Percentiles rank a stretch among this genome's conserved stretches.
These are phyloP conservation scores for Cryptococcus jaspeensis DNA, from an alignment of 1,284 basidiomycete species.

Conservation along the genomic window DNA sequence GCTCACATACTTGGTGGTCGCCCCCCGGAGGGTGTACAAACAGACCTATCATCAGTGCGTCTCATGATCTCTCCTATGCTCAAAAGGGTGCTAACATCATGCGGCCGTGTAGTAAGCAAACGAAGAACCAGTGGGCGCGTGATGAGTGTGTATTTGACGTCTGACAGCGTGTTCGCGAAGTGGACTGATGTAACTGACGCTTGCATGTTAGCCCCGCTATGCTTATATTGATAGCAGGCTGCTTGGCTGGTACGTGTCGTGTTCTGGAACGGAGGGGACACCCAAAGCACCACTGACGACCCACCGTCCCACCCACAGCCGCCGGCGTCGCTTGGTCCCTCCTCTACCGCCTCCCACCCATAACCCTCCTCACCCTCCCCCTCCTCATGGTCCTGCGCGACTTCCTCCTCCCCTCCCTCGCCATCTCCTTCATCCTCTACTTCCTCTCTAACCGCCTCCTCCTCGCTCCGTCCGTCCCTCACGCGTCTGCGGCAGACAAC, in stretches of 20 bases:
- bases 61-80: constrained; percentile 1
- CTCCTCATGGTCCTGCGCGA: constrained; percentile 82
- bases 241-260: constrained; percentile 64
- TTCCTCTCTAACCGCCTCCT: constrained; percentile 72
- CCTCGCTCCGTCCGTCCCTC: constrained; percentile 62
- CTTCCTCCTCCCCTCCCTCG: constrained; percentile 71
- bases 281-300: not conserved
- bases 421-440: constrained; percentile 77
- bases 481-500: constrained; percentile 68
- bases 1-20: constrained; percentile 83
- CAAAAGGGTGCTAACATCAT: not conserved
- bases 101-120: constrained; percentile 61
- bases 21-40: constrained; percentile 79
- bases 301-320: constrained; percentile 57
- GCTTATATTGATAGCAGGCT: constrained; percentile 74
- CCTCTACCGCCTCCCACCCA: constrained; percentile 67
- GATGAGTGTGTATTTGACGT: constrained; percentile 61
- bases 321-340: constrained; percentile 78
- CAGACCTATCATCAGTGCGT: constrained; percentile 49
- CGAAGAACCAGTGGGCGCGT: constrained; percentile 96
- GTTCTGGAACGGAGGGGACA: not conserved
- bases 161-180: not conserved
- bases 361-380: constrained; percentile 63
- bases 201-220: constrained; percentile 66
- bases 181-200: not conserved